Conservation (phyloP, 1,284 basidiomycete species). For the Grifola frondosa region DNA sequence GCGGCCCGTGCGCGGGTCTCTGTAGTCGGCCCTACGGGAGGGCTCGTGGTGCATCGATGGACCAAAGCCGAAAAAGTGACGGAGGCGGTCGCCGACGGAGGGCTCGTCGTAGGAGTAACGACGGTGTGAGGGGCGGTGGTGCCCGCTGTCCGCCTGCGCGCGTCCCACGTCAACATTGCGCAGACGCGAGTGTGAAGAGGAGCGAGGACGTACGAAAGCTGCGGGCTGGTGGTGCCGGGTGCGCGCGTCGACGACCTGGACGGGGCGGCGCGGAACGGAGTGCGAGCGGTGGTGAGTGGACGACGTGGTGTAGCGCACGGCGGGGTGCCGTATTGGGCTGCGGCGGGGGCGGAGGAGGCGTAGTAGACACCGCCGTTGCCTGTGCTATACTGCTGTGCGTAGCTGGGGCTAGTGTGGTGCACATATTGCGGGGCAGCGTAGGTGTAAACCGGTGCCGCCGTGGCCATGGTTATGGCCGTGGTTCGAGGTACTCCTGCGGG, state of each 20-base stretch:
- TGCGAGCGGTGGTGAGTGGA: constrained; percentile 20
- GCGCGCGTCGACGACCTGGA: constrained; percentile 12
- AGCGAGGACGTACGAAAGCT: constrained; percentile 4
- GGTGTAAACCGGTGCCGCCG: background rate
- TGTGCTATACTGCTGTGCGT: constrained; percentile 17
- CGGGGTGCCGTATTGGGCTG: constrained; percentile 8
- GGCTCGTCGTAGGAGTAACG: constrained; percentile 21
- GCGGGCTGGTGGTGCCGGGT: constrained; percentile 7
- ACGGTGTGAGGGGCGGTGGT: constrained; percentile 15
- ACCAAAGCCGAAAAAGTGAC: constrained; percentile 55
- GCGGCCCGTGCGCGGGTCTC: constrained; percentile 48
- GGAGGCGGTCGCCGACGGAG: constrained; percentile 49
- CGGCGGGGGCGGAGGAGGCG: constrained; percentile 13
- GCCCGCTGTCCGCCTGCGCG: constrained; percentile 6
- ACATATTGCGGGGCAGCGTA: constrained; percentile 6
- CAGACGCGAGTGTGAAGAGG: constrained; percentile 13
- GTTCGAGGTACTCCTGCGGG: no score
- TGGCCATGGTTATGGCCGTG: background rate
- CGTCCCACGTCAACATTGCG: no score
- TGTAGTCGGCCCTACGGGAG: constrained; percentile 41
- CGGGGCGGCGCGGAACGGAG: constrained; percentile 18
- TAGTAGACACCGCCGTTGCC: constrained; percentile 16
- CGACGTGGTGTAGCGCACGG: constrained; percentile 12
- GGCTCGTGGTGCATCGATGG: constrained; percentile 37
- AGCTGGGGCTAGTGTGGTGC: background rate